Evolutionary conservation across 2,329 filamentous ascomycete species (phyloP).

Genomic region (Periconia sp.): DNA sequence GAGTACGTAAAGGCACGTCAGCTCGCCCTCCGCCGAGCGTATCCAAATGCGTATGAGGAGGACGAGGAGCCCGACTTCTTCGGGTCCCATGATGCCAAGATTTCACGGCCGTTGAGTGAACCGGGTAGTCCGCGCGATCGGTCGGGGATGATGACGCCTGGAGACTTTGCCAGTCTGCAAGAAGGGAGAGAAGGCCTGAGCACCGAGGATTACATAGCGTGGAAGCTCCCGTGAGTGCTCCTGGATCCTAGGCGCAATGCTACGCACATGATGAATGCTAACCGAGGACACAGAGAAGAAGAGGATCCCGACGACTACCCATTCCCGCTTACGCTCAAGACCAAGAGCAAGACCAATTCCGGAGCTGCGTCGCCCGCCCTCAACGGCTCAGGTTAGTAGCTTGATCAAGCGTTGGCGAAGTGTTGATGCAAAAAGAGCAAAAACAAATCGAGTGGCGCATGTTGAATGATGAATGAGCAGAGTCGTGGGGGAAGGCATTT

Average conservation of each 20-base stretch:
- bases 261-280: conserved; percentile 28
- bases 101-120: conserved; percentile 89
- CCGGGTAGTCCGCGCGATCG: conserved; percentile 90
- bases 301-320: conserved; percentile 83
- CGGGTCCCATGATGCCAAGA: conserved; percentile 90
- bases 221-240: conserved; percentile 89
- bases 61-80: conserved; percentile 87
- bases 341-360: conserved; percentile 43
- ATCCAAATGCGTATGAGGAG: conserved; percentile 78
- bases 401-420: neutral
- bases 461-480: neutral
- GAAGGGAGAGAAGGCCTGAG: conserved; percentile 89
- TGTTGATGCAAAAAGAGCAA: neutral
- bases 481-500: neutral
- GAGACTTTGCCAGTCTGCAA: conserved; percentile 94
- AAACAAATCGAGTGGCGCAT: conserved; percentile 5
- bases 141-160: conserved; percentile 97
- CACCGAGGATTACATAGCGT: conserved; percentile 97
- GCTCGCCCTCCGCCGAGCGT: conserved; percentile 85
- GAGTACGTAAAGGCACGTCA: conserved; percentile 98
- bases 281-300: conserved; percentile 67
- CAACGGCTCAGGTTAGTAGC: conserved; percentile 27
- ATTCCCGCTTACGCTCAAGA: conserved; percentile 68
- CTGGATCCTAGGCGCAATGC: neutral
- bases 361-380: conserved; percentile 35